Evolutionary conservation across 2,329 filamentous ascomycete species (phyloP), one percentile per base, ranked within the genome.

Genomic region (Davidsoniella virescens): DNA sequence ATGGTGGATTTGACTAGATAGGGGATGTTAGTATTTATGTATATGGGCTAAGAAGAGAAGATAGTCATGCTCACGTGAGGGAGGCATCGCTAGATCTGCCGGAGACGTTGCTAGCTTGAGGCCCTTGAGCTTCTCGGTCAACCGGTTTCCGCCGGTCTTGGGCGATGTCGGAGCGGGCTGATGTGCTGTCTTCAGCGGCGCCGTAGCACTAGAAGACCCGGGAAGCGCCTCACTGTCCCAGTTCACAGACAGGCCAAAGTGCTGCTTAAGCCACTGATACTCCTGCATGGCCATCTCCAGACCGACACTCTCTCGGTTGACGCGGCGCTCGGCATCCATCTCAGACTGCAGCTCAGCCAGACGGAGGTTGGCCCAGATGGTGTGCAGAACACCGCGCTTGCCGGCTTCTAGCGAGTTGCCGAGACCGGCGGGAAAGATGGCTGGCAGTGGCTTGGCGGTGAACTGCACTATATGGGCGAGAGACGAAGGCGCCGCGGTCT

Each of bases 301-400:
- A 1, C 84, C 87, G 16, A 94, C 76, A 17, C 87, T 84, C 65
- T 94, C 87, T 10, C 75, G 73, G 60, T 93, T 94, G 55, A 71
- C 69, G 57, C 73, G 73, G 60, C 82, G 74, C 67, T 94, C 87
- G 6, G 69, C 68, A 8, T 75, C 76, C 57, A 94, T 90, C 67
- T 94, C 87, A 52, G 71, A 71, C 47, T 87, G 77, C 44, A 94
- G 68, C 55, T 84, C 80, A 29, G 78, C 76, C 18, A 94, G 67
- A 40, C 87, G 72, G 63, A 84, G 82, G 69, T 87, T 87, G 16
- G 85, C 88, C 87, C 88, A 95, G 52, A 90, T 78, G 2, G 86
- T 94, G 61, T 94, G 88, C 53, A 94, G 65, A 2, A 94, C 85
- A 1, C 87, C 87, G 55, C 85, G 83, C 58, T 80, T 80, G 5